These are phyloP conservation scores for Hippophae rhamnoides DNA, from an alignment of 306 rosid genomes.

Conservation along the genomic window DNA sequence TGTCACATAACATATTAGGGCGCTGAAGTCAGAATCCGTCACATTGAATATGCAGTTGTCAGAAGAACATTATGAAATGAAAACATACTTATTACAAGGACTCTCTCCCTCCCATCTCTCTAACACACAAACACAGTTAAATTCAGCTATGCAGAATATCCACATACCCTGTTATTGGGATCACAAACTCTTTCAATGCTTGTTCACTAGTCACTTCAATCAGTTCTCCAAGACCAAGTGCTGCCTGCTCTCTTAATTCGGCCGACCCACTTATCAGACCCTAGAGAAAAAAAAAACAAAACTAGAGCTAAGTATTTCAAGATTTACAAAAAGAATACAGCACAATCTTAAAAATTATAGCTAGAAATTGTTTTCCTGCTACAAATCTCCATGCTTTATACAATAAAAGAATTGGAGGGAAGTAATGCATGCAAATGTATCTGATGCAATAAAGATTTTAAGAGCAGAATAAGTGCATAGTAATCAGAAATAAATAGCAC, in stretches of 20 bases:
- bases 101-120: no score
- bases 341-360: neutral
- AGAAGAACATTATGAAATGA: neutral
- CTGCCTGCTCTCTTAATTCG: slow-evolving; percentile 95
- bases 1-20: slow-evolving; percentile 10
- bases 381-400: no score
- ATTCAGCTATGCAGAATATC: no score
- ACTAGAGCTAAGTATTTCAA: slow-evolving; percentile 7
- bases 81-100: no score
- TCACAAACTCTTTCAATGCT: slow-evolving; percentile 79
- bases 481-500: no score
- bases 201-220: slow-evolving; percentile 90
- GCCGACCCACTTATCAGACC: slow-evolving; percentile 93
- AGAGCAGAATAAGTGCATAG: no score
- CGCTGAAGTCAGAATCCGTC: slow-evolving; percentile 26
- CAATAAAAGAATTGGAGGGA: no score
- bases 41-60: neutral
- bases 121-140: no score
- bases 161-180: slow-evolving; percentile 85
- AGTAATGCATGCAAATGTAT: no score
- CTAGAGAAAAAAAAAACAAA: slow-evolving; percentile 28
- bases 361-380: neutral
- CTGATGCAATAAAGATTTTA: no score
- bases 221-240: slow-evolving; percentile 92
- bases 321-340: neutral